These are phyloP conservation scores for Trichosporon sp. DNA, from an alignment of 1,284 basidiomycete species.

Conservation along the genomic window DNA sequence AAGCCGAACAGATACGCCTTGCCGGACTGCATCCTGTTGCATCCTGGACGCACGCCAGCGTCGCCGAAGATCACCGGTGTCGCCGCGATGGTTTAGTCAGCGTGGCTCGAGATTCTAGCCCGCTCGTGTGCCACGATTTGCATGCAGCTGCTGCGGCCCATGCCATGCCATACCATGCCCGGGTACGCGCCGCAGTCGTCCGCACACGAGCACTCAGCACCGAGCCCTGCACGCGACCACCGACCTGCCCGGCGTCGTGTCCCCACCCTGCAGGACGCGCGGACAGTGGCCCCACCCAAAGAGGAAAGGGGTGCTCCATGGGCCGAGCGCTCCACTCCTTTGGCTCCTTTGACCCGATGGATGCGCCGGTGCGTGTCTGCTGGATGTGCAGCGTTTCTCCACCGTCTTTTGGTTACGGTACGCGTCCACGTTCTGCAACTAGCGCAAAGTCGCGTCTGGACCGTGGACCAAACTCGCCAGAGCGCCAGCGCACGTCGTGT, in stretches of 20 bases:
- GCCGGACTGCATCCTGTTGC: background rate
- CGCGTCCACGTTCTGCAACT: background rate
- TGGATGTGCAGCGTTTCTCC: background rate
- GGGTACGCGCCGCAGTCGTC: background rate
- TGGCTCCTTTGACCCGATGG: background rate
- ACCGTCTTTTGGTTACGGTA: background rate
- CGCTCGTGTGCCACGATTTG: background rate
- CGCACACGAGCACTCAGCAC: background rate
- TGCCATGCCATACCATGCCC: background rate
- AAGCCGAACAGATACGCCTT: background rate
- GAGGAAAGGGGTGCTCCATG: background rate
- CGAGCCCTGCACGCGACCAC: background rate
- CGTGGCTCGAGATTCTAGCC: background rate
- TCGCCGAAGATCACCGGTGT: background rate
- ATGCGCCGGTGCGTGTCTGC: background rate
- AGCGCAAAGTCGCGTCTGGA: background rate
- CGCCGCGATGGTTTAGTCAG: background rate
- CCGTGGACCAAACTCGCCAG: no score
- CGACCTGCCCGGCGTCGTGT: background rate
- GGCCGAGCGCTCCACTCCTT: background rate
- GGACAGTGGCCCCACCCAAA: background rate
- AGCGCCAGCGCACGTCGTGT: background rate
- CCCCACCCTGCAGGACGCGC: background rate
- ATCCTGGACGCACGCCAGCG: background rate
- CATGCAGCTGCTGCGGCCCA: background rate